A percentile compares a stretch with the other conserved stretches of the same genome.
Conservation (phyloP, 306 rosid species). For the Fragaria ananassa region DNA sequence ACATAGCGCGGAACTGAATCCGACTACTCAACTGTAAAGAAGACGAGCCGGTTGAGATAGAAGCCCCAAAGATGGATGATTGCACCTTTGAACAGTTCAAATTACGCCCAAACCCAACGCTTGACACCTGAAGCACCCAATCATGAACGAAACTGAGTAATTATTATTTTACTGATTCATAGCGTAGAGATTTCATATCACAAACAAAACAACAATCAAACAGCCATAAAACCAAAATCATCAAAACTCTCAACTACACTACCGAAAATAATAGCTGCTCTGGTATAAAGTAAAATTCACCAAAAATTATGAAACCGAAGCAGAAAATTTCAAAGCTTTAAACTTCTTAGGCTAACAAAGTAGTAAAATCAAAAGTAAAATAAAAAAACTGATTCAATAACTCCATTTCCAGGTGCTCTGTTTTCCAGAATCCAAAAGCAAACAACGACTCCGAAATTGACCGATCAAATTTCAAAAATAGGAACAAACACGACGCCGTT, state of each 20-base stretch:
- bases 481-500: not conserved
- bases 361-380: no score
- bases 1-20: not conserved
- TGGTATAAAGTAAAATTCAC: not conserved
- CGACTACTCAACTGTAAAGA: conserved; percentile 59
- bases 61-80: conserved; percentile 50
- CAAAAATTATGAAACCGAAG: not conserved
- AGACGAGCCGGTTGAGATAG: conserved; percentile 49
- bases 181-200: not conserved
- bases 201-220: not conserved
- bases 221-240: not conserved
- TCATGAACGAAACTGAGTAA: not conserved
- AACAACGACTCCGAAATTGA: not conserved
- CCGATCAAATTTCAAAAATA: not conserved
- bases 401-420: not conserved
- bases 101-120: conserved; percentile 37
- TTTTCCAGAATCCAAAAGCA: not conserved
- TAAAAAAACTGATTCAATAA: not conserved
- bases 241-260: not conserved
- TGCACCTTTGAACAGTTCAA: conserved; percentile 36
- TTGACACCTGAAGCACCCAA: conserved; percentile 43
- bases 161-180: not conserved
- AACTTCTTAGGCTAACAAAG: no score
- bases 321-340: no score
- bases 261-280: no score